phyloP scores from a whole-genome alignment of 2,329 filamentous ascomycete genomes.

The Exophiala dermatitidis region DNA sequence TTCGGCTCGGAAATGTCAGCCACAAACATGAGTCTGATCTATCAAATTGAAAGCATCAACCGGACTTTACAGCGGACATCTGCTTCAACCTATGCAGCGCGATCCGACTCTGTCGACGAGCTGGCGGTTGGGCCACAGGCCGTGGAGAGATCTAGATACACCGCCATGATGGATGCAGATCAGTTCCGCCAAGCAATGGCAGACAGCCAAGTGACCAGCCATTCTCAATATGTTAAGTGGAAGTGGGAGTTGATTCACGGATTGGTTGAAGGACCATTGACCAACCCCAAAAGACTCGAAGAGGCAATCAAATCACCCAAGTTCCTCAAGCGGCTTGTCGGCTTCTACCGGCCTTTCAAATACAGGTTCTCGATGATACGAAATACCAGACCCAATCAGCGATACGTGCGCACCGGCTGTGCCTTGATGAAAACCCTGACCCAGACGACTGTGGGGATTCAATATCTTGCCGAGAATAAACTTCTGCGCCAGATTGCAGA shows the following conservation, averaged over 20 bases:
- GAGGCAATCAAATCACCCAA: slow-evolving; percentile 93
- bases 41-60: slow-evolving; percentile 96
- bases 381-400: slow-evolving; percentile 87
- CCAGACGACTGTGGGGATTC: slow-evolving; percentile 75
- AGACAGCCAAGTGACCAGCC: slow-evolving; percentile 77
- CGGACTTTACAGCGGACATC: slow-evolving; percentile 71
- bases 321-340: slow-evolving; percentile 88
- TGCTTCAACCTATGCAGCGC: slow-evolving; percentile 32
- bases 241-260: slow-evolving; percentile 90
- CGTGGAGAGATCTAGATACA: slow-evolving; percentile 50
- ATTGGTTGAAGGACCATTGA: slow-evolving; percentile 85
- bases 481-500: slow-evolving; percentile 88
- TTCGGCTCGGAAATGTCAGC: slow-evolving; percentile 67
- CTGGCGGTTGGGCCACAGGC: slow-evolving; percentile 29
- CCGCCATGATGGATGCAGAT: slow-evolving; percentile 56
- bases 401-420: slow-evolving; percentile 86
- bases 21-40: slow-evolving; percentile 80
- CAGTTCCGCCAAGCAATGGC: slow-evolving; percentile 56
- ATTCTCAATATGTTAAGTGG: slow-evolving; percentile 90
- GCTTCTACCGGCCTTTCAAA: slow-evolving; percentile 95
- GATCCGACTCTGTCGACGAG: slow-evolving; percentile 35
- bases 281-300: slow-evolving; percentile 83
- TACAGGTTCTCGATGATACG: slow-evolving; percentile 85
- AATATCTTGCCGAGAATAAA: slow-evolving; percentile 85
- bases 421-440: slow-evolving; percentile 78